Percentiles rank a stretch among this genome's conserved stretches.
phyloP scores from a whole-genome alignment of 257 asterid species.

The Ilex asprella region DNA sequence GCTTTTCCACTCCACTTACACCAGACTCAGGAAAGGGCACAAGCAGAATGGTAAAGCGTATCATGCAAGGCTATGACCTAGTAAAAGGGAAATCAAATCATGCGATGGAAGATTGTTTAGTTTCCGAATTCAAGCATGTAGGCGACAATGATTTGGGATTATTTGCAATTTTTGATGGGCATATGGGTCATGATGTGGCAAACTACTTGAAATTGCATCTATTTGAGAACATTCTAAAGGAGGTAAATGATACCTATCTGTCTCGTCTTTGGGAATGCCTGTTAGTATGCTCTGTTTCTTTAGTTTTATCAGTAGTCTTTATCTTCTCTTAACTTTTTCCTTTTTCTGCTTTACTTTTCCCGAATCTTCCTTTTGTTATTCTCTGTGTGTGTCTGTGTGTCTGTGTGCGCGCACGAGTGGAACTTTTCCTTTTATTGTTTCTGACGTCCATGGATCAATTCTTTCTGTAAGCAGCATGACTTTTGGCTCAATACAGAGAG shows the following conservation, averaged over 20 bases:
- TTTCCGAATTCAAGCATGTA: conserved; percentile 52
- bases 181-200: conserved; percentile 86
- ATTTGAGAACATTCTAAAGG: conserved; percentile 58
- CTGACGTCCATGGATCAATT: background rate
- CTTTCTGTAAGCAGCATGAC: conserved; percentile 42
- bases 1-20: conserved; percentile 57
- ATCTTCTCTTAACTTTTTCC: background rate
- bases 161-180: conserved; percentile 90
- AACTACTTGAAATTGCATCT: conserved; percentile 60
- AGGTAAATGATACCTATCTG: conserved; percentile 28
- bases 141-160: conserved; percentile 65
- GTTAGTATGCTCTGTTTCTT: background rate
- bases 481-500: conserved; percentile 58
- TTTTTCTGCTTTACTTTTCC: background rate
- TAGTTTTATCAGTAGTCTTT: background rate
- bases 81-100: conserved; percentile 74
- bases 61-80: conserved; percentile 62
- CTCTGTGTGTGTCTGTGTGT: background rate
- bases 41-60: conserved; percentile 37
- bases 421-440: background rate
- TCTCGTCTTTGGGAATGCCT: too few relatives aligned
- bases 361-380: background rate
- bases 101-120: conserved; percentile 84
- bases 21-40: conserved; percentile 56
- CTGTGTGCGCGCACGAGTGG: too few relatives aligned